Evolutionary conservation across 1,284 basidiomycete genomes (phyloP).

Genomic region (Moniliophthora roreri): DNA sequence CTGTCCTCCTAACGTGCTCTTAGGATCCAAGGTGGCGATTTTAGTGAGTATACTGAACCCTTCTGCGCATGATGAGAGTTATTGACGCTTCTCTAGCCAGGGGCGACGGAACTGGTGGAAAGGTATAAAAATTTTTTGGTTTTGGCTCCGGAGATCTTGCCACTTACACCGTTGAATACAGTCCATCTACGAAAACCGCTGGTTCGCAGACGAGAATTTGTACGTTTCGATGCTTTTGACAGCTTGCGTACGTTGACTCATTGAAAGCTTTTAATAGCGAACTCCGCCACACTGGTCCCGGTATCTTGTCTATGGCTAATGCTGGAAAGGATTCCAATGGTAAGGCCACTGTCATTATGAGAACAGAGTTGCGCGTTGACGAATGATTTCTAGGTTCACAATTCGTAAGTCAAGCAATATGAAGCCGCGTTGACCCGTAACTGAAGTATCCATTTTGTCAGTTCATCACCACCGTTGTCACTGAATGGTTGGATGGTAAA

Average conservation of each 20-base stretch:
- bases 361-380: too few species aligned
- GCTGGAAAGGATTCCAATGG: conserved; percentile 86
- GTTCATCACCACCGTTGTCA: conserved; percentile 83
- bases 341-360: too few species aligned
- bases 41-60: conserved; percentile 53
- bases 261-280: conserved; percentile 50
- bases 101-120: conserved; percentile 96
- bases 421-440: conserved; percentile 2
- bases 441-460: conserved; percentile 28
- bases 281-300: conserved; percentile 85
- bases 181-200: conserved; percentile 89
- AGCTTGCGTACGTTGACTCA: too few species aligned
- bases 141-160: too few species aligned
- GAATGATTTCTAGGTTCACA: conserved; percentile 62
- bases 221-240: conserved; percentile 33
- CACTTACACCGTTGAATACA: conserved; percentile 24
- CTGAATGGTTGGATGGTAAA: conserved; percentile 75
- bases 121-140: conserved; percentile 38
- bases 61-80: not conserved
- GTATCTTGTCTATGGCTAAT: conserved; percentile 93
- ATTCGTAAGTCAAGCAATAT: conserved; percentile 55
- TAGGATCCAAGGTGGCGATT: conserved; percentile 94
- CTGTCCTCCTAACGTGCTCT: too few species aligned
- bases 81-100: conserved; percentile 49
- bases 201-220: conserved; percentile 99